A percentile compares a stretch with the other conserved stretches of the same genome.
phyloP scores from a whole-genome alignment of 495 filamentous ascomycete genomes.

The Penicilliopsis zonata region DNA sequence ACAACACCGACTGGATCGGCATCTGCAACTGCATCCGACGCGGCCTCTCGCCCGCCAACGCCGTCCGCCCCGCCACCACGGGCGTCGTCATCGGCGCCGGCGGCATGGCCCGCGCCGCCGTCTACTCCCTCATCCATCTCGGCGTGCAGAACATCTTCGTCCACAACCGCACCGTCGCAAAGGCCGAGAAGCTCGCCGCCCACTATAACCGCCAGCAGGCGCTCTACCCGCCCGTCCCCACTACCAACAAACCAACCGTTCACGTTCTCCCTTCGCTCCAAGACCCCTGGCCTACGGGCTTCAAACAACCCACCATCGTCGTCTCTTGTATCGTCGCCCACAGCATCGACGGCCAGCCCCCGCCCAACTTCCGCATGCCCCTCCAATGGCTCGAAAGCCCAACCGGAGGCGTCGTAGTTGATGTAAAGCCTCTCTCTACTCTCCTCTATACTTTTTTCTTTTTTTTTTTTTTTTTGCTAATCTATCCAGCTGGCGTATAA shows the following conservation, averaged over 20 bases:
- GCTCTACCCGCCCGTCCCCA: constrained; percentile 7
- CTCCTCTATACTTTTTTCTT: background rate
- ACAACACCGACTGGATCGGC: constrained; percentile 81
- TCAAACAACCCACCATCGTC: constrained; percentile 59
- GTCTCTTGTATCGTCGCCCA: constrained; percentile 63
- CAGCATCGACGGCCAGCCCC: constrained; percentile 45
- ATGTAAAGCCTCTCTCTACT: constrained; percentile 30
- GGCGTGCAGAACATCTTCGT: constrained; percentile 66
- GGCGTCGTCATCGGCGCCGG: constrained; percentile 68
- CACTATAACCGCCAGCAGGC: constrained; percentile 51
- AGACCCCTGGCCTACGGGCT: constrained; percentile 50
- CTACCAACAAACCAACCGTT: constrained; percentile 23
- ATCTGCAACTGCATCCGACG: constrained; percentile 56
- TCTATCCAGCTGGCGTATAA: constrained; percentile 51
- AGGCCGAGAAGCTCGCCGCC: constrained; percentile 48
- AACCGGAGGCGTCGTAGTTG: constrained; percentile 67
- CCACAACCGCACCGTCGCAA: constrained; percentile 50
- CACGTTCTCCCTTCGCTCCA: constrained; percentile 42
- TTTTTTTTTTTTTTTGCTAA: background rate
- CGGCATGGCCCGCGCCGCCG: constrained; percentile 68
- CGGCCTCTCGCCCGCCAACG: constrained; percentile 66
- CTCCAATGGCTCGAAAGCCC: constrained; percentile 60
- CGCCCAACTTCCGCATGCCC: constrained; percentile 60
- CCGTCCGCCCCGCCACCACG: constrained; percentile 53
- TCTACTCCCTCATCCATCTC: constrained; percentile 66